Evolutionary conservation across 2,329 filamentous ascomycete species (phyloP), one percentile per base, ranked within the genome.

Genomic region (Sarocladium oryzae): DNA sequence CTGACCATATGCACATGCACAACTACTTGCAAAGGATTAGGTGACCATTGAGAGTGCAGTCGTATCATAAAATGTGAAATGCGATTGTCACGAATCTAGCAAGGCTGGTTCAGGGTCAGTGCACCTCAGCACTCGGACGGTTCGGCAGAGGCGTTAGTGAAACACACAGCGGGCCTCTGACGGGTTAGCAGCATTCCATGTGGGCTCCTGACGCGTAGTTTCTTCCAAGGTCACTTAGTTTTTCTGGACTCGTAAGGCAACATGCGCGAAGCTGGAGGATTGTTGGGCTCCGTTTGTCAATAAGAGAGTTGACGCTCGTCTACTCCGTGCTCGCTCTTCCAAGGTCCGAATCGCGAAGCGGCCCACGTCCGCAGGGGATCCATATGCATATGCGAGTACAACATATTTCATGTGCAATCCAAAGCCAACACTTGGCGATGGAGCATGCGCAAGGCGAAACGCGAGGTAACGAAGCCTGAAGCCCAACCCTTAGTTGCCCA

Each of bases 141-240:
- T 28, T 45, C 40, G 40, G 40, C 40, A 45, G 40, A 26, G 20
- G 24, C 21, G 24, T 26, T 45, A 8, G 23, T 45, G 40, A 45
- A 45, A 45, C 40, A 18, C n/a, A 20, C 40, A 10, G 40, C 24
- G 40, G 40, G 21, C 23, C 24, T 26, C 18, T 45, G 40, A 26
- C 23, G 37, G 16, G 36, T 16, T 40, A 18, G 36, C 36, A 40
- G 10, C 7, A 18, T 40, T 28, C 23, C 18, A 45, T 28, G 40
- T 45, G 40, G 40, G n/a, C 24, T 45, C 15, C 13, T 45, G 40
- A 45, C 40, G 40, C 20, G 40, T 28, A 20, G 21, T 45, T 45
- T 40, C 36, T 40, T 8, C 18, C 36, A 7, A 20, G 36, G 16
- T 7, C n/a, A n/a, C n/a, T n/a, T n/a, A n/a, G n/a, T n/a, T n/a